Evolutionary conservation across 768 basidiomycete genomes (phyloP), one percentile per base, ranked within the genome.

Genomic region (Termitomyces sp.): DNA sequence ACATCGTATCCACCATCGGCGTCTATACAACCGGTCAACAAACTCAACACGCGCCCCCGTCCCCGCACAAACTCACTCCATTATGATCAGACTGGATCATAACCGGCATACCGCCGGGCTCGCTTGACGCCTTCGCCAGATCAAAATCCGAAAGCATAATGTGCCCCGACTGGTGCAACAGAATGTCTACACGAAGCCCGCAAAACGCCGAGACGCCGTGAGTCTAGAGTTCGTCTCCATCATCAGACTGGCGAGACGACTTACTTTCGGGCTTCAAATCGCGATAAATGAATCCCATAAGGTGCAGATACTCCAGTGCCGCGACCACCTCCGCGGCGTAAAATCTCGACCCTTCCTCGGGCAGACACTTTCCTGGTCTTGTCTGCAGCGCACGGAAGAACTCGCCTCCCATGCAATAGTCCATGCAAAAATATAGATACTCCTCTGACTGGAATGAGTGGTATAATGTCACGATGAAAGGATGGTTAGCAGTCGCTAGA

Each of bases 141-240:
- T 99, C 97, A 73, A 99, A 99, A 74, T 99, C 97, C 47, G 97
- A 98, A 66, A 99, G 75, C 96, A 98, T 98, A 66, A 99, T 98
- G 74, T 99, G 97, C 18, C 97, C 97, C 11, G 94, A 94, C 69
- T 97, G 91, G 73, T 99, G 97, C 51, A 99, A 78, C 18, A 99
- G 79, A 67, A 99, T 99, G 72, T 99, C 97, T 99, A 68, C 35
- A 50, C 57, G 43, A 54, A 47, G 33, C 41, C 30, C 38, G 32
- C 41, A 43, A 52, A 38, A 26, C 13, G 48, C 53, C 38, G 38
- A n/a, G 40, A 3, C 40, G n/a, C 40, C 53, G 13, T 43, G 50
- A 52, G 54, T 55, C 57, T 57, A 51, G 48, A 57, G 54, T 35
- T 18, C 44, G 20, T 33, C 55, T 43, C 38, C 26, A 2, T 44